phyloP scores from a whole-genome alignment of 2,329 filamentous ascomycete species.

The Aspergillus calidoustus region DNA sequence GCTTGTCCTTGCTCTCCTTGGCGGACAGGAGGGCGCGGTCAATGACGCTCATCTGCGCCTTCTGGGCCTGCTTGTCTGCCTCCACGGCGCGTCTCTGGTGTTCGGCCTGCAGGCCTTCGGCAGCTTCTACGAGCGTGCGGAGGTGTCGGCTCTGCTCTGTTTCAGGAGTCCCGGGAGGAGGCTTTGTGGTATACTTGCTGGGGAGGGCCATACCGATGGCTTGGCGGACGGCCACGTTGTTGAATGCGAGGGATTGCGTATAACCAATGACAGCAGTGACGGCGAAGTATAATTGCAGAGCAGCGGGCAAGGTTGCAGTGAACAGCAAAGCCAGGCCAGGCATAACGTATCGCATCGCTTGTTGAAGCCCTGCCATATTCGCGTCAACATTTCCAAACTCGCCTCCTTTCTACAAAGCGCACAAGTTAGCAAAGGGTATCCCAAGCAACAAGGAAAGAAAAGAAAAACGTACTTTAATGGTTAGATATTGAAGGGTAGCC shows the following conservation, averaged over 20 bases:
- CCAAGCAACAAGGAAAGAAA: neutral
- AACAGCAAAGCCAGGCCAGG: conserved; percentile 59
- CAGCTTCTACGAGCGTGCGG: conserved; percentile 24
- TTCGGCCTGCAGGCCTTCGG: conserved; percentile 22
- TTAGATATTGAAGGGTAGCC: conserved; percentile 60
- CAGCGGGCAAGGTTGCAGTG: conserved; percentile 60
- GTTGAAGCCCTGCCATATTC: conserved; percentile 35
- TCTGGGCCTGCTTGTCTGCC: neutral
- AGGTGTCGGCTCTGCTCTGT: conserved; percentile 19
- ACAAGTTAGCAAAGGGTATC: conserved; percentile 7
- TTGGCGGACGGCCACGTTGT: conserved; percentile 38
- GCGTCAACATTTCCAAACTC: conserved; percentile 41
- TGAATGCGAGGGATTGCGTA: conserved; percentile 53
- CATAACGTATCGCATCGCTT: conserved; percentile 48
- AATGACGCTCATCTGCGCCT: conserved; percentile 34
- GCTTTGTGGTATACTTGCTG: neutral
- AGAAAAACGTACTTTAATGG: conserved; percentile 60
- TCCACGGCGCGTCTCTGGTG: conserved; percentile 11
- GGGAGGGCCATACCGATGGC: conserved; percentile 32
- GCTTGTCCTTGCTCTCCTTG: conserved; percentile 32
- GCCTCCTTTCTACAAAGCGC: conserved; percentile 40
- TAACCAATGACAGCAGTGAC: conserved; percentile 42
- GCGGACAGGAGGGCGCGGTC: conserved; percentile 41
- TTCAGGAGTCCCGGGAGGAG: neutral
- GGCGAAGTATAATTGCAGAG: conserved; percentile 68